These are phyloP conservation scores for Pseudopyrenochaeta lycopersici DNA, from an alignment of 2,329 filamentous ascomycete species.

Conservation along the genomic window DNA sequence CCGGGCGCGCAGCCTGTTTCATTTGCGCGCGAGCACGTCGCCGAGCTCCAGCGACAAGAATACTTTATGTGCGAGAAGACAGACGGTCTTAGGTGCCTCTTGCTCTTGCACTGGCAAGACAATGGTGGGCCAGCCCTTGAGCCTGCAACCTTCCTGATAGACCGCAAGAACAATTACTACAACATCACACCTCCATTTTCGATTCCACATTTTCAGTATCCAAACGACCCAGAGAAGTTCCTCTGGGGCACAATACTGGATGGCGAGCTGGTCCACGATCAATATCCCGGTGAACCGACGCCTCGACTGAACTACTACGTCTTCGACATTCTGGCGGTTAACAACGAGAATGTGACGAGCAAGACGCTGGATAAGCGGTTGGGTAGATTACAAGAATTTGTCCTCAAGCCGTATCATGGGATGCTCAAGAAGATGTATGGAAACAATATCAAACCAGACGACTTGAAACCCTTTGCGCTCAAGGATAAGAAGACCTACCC, in stretches of 20 bases:
- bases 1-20: conserved; percentile 95
- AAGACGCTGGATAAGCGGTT: conserved; percentile 87
- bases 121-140: conserved; percentile 25
- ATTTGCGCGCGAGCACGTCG: conserved; percentile 81
- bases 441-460: conserved; percentile 61
- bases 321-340: conserved; percentile 89
- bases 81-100: conserved; percentile 92
- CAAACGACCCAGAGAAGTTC: conserved; percentile 65
- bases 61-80: conserved; percentile 99
- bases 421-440: conserved; percentile 56
- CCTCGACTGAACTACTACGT: conserved; percentile 82
- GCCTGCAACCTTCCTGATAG: conserved; percentile 84
- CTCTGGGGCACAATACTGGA: conserved; percentile 87
- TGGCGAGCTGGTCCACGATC: conserved; percentile 91
- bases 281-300: conserved; percentile 68
- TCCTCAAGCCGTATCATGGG: conserved; percentile 75
- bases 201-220: conserved; percentile 76
- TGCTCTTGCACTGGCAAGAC: conserved; percentile 81
- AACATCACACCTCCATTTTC: conserved; percentile 77
- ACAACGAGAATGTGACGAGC: conserved; percentile 77
- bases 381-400: conserved; percentile 81
- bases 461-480: conserved; percentile 75
- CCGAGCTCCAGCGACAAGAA: conserved; percentile 82
- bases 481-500: conserved; percentile 91
- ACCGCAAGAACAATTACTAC: conserved; percentile 98